phyloP scores from a whole-genome alignment of 768 basidiomycete species.

The Suillus bovinus region DNA sequence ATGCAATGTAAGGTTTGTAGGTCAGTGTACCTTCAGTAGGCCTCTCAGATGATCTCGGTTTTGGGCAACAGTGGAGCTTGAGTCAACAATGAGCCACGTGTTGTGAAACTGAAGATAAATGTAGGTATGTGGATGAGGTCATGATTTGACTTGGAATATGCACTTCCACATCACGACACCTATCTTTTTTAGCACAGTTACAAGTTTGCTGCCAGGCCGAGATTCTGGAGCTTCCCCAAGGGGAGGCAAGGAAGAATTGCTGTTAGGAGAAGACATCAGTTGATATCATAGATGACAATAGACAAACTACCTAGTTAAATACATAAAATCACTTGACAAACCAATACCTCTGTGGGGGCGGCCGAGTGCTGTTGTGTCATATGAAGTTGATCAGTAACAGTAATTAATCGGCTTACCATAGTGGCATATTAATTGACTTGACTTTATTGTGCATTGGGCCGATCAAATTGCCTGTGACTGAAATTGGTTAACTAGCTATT shows the following conservation, averaged over 20 bases:
- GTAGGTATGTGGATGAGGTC: background rate
- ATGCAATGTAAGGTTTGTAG: background rate
- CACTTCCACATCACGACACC: background rate
- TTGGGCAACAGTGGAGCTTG: background rate
- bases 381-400: background rate
- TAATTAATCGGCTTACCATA: background rate
- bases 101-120: background rate
- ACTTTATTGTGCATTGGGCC: background rate
- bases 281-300: background rate
- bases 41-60: background rate
- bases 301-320: background rate
- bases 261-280: background rate
- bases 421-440: background rate
- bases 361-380: background rate
- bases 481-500: background rate
- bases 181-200: background rate
- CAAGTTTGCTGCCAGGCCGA: background rate
- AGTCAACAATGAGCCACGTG: background rate
- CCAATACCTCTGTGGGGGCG: too few relatives aligned
- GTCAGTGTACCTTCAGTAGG: background rate
- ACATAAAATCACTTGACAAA: too few relatives aligned
- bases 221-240: background rate
- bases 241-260: background rate
- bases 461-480: conserved; percentile 1
- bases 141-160: background rate